Base-by-base conservation (phyloP, 2,329 filamentous ascomycete genomes). In the Stachybotrys chartarum region DNA sequence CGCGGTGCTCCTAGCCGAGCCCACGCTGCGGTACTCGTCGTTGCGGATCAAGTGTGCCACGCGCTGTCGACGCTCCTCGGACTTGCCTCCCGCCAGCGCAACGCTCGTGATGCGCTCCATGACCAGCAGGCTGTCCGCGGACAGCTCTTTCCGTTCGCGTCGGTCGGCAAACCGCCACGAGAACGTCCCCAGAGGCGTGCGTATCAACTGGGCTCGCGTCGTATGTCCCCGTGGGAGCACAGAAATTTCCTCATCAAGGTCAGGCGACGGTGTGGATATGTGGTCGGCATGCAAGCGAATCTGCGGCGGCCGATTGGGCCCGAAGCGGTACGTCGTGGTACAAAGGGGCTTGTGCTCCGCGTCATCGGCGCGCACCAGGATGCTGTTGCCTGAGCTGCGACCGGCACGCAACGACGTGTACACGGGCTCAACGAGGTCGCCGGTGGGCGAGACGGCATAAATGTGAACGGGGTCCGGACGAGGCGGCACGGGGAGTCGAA, bases 271-370 rank as follows among this genome's bases (percentile, higher is more conserved):
- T 44, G 49, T 8, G 5, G 49, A 35, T 30, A 54, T 39, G 51
- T 54, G 53, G 48, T 24, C 24, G 31, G 56, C 56, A 24, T 58
- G 32, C 50, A 68, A 59, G 39, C 60, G 57, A 30, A 86, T 67
- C 48, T 74, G 66, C 3, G 83, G 82, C 7, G 78, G 74, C 3
- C 74, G 73, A 46, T 73, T 73, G 1, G 81, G 81, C 0, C 83
- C 82, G 61, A 79, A 84, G 59, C 76, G 78, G 67, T 85, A 85
- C 4, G 73, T 76, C 0, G 82, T 85, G 1, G 66, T 71, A 58
- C 74, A 77, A n/a, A 83, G 61, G 6, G 75, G 66, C 12, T 62
- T 55, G n/a, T 63, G 63, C 1, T 57, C 53, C 6, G 62, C 60
- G 14, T 73, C 70, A 42, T 73, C 69, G 24, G 71, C 74, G 42